phyloP scores from a whole-genome alignment of 2,329 filamentous ascomycete genomes.

The Epichloe sibirici region DNA sequence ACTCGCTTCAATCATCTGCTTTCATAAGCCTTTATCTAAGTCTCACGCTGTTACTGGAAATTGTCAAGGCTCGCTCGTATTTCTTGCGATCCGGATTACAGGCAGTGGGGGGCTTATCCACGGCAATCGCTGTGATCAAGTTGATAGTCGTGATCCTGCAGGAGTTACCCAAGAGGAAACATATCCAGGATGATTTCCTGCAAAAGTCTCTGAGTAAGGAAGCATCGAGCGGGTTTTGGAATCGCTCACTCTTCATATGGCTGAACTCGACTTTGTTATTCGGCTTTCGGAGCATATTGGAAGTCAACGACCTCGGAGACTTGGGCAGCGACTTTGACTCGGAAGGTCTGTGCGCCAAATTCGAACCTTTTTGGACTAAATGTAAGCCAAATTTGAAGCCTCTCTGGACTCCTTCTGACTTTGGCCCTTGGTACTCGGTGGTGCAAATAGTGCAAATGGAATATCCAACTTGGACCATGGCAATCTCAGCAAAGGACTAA shows the following conservation, averaged over 20 bases:
- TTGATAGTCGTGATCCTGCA: slow-evolving; percentile 23
- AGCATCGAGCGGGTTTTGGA: slow-evolving; percentile 16
- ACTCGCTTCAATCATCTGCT: slow-evolving; percentile 25
- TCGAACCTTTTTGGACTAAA: neutral
- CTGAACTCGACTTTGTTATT: slow-evolving; percentile 15
- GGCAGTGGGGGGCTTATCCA: slow-evolving; percentile 19
- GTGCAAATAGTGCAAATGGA: neutral
- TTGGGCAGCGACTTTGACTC: slow-evolving; percentile 9
- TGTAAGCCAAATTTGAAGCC: neutral
- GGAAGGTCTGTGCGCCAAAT: neutral
- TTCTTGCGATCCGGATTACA: slow-evolving; percentile 2
- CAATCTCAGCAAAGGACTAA: neutral
- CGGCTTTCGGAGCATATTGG: slow-evolving; percentile 20
- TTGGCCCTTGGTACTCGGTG: too few relatives aligned
- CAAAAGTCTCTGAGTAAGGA: neutral
- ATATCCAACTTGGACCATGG: neutral
- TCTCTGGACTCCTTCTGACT: neutral
- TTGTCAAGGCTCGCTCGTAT: slow-evolving; percentile 22
- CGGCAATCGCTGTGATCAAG: slow-evolving; percentile 19
- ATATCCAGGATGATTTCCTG: neutral
- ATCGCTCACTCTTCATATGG: slow-evolving; percentile 16
- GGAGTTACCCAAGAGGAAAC: slow-evolving; percentile 13
- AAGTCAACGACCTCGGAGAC: slow-evolving; percentile 18
- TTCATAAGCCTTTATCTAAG: slow-evolving; percentile 28
- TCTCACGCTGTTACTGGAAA: slow-evolving; percentile 27